phyloP scores from a whole-genome alignment of 2,329 filamentous ascomycete species.

The Tolypocladium endophyticum region DNA sequence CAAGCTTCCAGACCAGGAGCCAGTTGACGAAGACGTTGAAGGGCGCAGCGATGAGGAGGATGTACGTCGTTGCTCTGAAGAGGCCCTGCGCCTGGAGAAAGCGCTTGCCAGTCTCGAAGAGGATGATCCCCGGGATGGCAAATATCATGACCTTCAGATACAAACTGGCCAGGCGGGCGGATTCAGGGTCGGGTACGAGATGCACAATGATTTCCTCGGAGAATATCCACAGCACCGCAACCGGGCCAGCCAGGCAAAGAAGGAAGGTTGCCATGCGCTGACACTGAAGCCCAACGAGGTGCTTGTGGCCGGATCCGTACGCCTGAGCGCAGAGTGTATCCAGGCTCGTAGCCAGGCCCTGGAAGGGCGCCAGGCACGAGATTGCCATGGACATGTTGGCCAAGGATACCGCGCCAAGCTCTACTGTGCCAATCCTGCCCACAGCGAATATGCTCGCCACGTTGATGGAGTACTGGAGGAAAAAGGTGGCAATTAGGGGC shows the following conservation, averaged over 20 bases:
- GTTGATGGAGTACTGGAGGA: constrained; percentile 78
- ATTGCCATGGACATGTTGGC: constrained; percentile 72
- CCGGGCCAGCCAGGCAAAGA: constrained; percentile 60
- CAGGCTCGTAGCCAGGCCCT: constrained; percentile 78
- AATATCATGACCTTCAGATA: constrained; percentile 65
- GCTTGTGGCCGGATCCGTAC: constrained; percentile 82
- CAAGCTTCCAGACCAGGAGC: constrained; percentile 63
- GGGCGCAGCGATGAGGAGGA: constrained; percentile 65
- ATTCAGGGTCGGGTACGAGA: constrained; percentile 40
- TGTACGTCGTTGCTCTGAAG: constrained; percentile 68
- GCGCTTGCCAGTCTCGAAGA: constrained; percentile 69
- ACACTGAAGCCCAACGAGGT: constrained; percentile 74
- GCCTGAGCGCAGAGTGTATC: constrained; percentile 92
- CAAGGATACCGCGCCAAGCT: constrained; percentile 33
- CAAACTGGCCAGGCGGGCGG: constrained; percentile 55
- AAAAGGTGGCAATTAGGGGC: constrained; percentile 60
- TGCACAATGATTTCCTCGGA: constrained; percentile 52
- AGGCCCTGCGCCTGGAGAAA: constrained; percentile 77
- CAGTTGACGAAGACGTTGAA: constrained; percentile 70
- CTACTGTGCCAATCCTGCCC: constrained; percentile 60
- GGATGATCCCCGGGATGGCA: constrained; percentile 65
- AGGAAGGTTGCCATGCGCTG: constrained; percentile 76
- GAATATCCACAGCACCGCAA: constrained; percentile 60
- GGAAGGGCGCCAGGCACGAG: constrained; percentile 65
- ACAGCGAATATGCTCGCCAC: constrained; percentile 72